Conservation (phyloP, 495 filamentous ascomycete species). For the Ramalina peruviana region DNA sequence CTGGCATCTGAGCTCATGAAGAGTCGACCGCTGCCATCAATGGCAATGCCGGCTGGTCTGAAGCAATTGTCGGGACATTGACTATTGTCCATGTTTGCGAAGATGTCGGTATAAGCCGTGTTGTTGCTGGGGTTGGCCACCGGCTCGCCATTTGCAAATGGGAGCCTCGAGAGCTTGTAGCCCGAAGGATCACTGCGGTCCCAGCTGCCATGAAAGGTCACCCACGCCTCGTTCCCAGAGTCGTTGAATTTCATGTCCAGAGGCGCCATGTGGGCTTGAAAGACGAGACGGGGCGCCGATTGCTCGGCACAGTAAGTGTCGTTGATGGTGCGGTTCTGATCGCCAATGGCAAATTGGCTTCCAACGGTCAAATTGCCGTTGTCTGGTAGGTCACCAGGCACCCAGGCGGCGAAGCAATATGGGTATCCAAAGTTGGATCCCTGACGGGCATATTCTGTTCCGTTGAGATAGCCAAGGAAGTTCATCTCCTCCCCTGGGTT, state of each 20-base stretch:
- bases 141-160: conserved; percentile 31
- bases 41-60: conserved; percentile 39
- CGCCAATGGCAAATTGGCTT: conserved; percentile 25
- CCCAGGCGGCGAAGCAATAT: conserved; percentile 50
- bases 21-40: conserved; percentile 32
- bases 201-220: conserved; percentile 45
- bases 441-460: conserved; percentile 23
- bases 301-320: conserved; percentile 31
- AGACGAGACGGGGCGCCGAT: conserved; percentile 35
- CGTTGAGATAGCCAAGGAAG: conserved; percentile 47
- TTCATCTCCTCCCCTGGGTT: conserved; percentile 70
- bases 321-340: conserved; percentile 28
- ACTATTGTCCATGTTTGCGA: conserved; percentile 32
- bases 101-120: conserved; percentile 31
- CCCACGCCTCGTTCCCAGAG: conserved; percentile 27
- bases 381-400: conserved; percentile 28
- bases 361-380: conserved; percentile 19
- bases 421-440: conserved; percentile 54
- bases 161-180: conserved; percentile 38
- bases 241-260: conserved; percentile 44
- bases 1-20: conserved; percentile 44
- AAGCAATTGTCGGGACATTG: conserved; percentile 37
- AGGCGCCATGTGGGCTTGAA: conserved; percentile 47
- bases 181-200: conserved; percentile 38
- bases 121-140: conserved; percentile 24